phyloP scores from a whole-genome alignment of 2,329 filamentous ascomycete species.

The Orbilia quercus region DNA sequence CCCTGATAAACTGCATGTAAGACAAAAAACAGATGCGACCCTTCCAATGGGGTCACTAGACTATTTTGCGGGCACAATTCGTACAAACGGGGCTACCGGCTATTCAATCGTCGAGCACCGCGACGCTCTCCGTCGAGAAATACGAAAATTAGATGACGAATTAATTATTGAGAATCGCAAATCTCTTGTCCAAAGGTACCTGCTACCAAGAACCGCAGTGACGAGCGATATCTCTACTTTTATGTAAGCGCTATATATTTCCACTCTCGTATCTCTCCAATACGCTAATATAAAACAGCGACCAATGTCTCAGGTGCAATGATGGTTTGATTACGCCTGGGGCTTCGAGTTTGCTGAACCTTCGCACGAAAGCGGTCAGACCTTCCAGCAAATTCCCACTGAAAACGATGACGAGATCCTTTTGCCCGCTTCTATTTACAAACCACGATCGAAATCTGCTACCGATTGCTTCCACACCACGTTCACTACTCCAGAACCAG shows the following conservation, averaged over 20 bases:
- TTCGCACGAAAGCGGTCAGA: neutral
- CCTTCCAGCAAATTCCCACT: neutral
- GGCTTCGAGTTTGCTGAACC: neutral
- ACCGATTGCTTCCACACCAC: neutral
- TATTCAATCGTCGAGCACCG: conserved; percentile 18
- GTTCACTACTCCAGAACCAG: neutral
- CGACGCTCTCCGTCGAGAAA: conserved; percentile 30
- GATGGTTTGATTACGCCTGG: conserved; percentile 12
- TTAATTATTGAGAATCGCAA: conserved; percentile 33
- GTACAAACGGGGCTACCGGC: conserved; percentile 8
- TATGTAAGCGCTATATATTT: conserved; percentile 17
- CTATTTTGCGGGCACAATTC: conserved; percentile 18
- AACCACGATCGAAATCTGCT: neutral
- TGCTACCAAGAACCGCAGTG: neutral
- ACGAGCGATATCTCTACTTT: conserved; percentile 1
- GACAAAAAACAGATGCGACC: neutral
- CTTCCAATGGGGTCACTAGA: neutral
- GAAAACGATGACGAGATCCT: neutral
- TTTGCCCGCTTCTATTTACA: conserved; percentile 30
- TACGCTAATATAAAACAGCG: neutral
- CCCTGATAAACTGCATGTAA: conserved; percentile 8
- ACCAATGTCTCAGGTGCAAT: conserved; percentile 18
- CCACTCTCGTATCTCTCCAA: neutral
- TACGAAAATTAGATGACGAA: conserved; percentile 34
- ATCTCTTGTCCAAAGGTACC: neutral